Conservation (phyloP, 805 yeast genomes). For the Ogataea paradorogensis region DNA sequence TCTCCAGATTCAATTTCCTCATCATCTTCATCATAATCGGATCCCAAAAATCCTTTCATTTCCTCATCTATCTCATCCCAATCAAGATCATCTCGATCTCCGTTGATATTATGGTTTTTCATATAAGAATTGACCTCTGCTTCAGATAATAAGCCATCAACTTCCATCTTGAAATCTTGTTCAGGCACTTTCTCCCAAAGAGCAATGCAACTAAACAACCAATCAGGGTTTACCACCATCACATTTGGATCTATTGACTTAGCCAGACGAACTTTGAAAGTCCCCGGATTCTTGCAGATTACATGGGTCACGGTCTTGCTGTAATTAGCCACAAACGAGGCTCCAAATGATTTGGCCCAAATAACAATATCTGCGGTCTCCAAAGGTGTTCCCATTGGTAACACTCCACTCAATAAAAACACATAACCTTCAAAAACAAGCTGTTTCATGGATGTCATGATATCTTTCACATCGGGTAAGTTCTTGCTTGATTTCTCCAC, state of each 20-base stretch:
- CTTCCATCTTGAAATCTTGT: slow-evolving; percentile 50
- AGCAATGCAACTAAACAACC: slow-evolving; percentile 86
- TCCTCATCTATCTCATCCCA: slow-evolving; percentile 56
- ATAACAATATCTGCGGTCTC: slow-evolving; percentile 82
- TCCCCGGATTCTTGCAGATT: slow-evolving; percentile 74
- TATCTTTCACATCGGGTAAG: slow-evolving; percentile 60
- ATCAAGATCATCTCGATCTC: slow-evolving; percentile 43
- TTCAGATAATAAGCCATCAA: slow-evolving; percentile 44
- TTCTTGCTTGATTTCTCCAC: slow-evolving; percentile 33
- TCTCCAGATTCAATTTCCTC: slow-evolving; percentile 19
- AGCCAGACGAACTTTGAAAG: slow-evolving; percentile 83
- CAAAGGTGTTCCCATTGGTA: slow-evolving; percentile 75
- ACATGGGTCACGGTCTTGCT: slow-evolving; percentile 80
- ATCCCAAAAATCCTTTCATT: slow-evolving; percentile 47
- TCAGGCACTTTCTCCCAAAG: slow-evolving; percentile 73
- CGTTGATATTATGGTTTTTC: slow-evolving; percentile 35
- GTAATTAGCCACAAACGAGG: slow-evolving; percentile 70
- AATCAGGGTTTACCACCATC: slow-evolving; percentile 83
- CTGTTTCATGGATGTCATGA: slow-evolving; percentile 72
- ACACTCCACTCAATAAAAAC: slow-evolving; percentile 82
- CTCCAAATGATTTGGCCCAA: slow-evolving; percentile 94
- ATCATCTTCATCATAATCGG: slow-evolving; percentile 43
- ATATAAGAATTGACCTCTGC: slow-evolving; percentile 46
- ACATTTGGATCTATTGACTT: slow-evolving; percentile 55
- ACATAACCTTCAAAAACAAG: slow-evolving; percentile 64